phyloP scores from a whole-genome alignment of 202 grass and related monocot genomes.

The Zoysia matrella region DNA sequence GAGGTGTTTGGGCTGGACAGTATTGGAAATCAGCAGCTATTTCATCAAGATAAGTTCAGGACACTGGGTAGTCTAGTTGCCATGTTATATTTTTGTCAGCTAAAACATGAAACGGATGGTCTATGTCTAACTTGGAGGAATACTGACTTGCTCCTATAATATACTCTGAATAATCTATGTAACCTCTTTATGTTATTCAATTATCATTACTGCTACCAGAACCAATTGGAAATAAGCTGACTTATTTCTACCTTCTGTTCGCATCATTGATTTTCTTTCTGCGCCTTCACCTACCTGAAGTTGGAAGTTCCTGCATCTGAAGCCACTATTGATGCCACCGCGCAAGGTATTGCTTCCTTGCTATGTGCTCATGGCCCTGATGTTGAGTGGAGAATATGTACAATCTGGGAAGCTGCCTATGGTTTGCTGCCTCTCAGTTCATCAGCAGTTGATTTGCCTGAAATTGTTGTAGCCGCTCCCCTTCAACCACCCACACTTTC shows the following conservation, averaged over 20 bases:
- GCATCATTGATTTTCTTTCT: slow-evolving; percentile 15
- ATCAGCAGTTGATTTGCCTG: slow-evolving; percentile 87
- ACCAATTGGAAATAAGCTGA: slow-evolving; percentile 31
- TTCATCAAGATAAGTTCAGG: slow-evolving; percentile 12
- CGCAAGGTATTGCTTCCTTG: slow-evolving; percentile 98
- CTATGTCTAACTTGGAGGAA: slow-evolving; percentile 23
- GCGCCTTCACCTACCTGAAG: slow-evolving; percentile 54
- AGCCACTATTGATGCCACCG: slow-evolving; percentile 93
- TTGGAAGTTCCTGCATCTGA: slow-evolving; percentile 87
- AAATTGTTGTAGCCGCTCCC: slow-evolving; percentile 77
- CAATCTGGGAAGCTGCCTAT: slow-evolving; percentile 99
- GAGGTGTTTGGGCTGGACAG: not conserved
- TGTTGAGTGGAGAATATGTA: slow-evolving; percentile 99
- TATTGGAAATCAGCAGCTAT: not conserved
- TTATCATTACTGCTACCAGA: slow-evolving; percentile 18
- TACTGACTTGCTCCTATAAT: not conserved
- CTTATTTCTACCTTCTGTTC: slow-evolving; percentile 31
- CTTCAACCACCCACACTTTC: slow-evolving; percentile 86
- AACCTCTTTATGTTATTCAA: slow-evolving; percentile 1
- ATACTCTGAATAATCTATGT: slow-evolving; percentile 10
- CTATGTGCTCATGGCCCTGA: slow-evolving; percentile 98
- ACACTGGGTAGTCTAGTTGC: not conserved
- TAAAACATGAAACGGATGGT: slow-evolving; percentile 9
- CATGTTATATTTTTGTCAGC: slow-evolving; percentile 18
- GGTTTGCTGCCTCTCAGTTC: slow-evolving; percentile 92